Conservation (phyloP, 257 asterid genomes). For the Nicotiana paniculata region DNA sequence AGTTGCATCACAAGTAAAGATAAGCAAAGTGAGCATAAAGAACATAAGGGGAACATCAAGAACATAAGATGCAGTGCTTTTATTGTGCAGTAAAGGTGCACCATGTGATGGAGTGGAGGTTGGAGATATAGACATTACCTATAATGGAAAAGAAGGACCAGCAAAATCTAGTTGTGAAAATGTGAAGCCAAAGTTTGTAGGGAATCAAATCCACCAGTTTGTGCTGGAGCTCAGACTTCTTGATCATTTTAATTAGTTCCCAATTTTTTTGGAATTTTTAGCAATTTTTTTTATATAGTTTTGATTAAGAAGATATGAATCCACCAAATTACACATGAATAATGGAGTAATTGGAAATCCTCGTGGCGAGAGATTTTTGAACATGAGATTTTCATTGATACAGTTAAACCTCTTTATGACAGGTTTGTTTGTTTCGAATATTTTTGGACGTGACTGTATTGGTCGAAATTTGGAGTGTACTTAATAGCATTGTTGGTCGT, state of each 20-base stretch:
- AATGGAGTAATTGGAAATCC: not conserved
- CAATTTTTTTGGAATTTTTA: not conserved
- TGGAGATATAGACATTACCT: slow-evolving; percentile 21
- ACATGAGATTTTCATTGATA: not conserved
- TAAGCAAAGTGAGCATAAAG: slow-evolving; percentile 25
- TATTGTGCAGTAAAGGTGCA: slow-evolving; percentile 23
- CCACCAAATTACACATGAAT: not conserved
- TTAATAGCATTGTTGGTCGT: no score
- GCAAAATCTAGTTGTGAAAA: slow-evolving; percentile 27
- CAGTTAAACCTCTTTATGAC: no score
- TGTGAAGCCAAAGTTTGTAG: slow-evolving; percentile 24
- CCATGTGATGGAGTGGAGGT: slow-evolving; percentile 34
- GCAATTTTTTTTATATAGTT: not conserved
- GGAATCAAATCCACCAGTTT: slow-evolving; percentile 21
- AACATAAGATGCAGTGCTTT: slow-evolving; percentile 14
- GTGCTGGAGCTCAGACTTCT: slow-evolving; percentile 6
- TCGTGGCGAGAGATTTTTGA: not conserved
- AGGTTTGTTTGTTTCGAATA: no score
- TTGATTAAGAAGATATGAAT: not conserved
- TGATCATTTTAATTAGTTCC: not conserved
- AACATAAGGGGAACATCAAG: slow-evolving; percentile 31
- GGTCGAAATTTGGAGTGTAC: no score
- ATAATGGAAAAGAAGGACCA: slow-evolving; percentile 25
- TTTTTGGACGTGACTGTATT: no score
- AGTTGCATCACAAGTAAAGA: slow-evolving; percentile 26